Evolutionary conservation across 176 grass and related monocot species (phyloP).

Genomic region (Hsuehochloa calcarea): DNA sequence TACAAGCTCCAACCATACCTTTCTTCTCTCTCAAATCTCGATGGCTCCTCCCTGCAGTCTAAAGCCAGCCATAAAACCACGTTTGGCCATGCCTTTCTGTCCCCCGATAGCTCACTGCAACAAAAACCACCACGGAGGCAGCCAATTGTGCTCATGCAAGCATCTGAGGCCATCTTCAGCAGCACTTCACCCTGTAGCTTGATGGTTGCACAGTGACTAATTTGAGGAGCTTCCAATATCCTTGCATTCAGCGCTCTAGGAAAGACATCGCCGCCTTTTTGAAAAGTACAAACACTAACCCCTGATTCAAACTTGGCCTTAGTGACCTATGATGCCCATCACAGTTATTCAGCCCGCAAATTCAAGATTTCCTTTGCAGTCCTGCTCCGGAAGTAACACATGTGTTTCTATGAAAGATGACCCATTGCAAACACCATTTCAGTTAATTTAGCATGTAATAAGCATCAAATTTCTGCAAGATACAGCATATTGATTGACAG

Average conservation of each 20-base stretch:
- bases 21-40: not conserved
- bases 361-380: slow-evolving; percentile 72
- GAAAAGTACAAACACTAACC: not conserved
- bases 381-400: slow-evolving; percentile 78
- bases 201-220: not conserved
- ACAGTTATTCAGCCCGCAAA: slow-evolving; percentile 54
- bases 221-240: not conserved
- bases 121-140: not conserved
- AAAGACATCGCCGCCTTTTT: not conserved
- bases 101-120: not conserved
- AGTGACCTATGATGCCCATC: slow-evolving; percentile 5
- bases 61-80: slow-evolving; percentile 5
- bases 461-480: not conserved
- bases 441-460: slow-evolving; percentile 6
- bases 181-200: not conserved
- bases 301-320: not conserved
- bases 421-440: slow-evolving; percentile 22
- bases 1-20: not conserved
- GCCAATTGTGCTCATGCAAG: not conserved
- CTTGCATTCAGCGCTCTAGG: slow-evolving; percentile 11
- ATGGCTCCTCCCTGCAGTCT: not conserved
- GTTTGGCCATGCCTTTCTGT: not conserved
- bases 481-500: slow-evolving; percentile 10
- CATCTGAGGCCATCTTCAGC: not conserved
- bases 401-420: slow-evolving; percentile 60